Conservation (phyloP, 768 basidiomycete genomes). For the Mycena capillaripes region DNA sequence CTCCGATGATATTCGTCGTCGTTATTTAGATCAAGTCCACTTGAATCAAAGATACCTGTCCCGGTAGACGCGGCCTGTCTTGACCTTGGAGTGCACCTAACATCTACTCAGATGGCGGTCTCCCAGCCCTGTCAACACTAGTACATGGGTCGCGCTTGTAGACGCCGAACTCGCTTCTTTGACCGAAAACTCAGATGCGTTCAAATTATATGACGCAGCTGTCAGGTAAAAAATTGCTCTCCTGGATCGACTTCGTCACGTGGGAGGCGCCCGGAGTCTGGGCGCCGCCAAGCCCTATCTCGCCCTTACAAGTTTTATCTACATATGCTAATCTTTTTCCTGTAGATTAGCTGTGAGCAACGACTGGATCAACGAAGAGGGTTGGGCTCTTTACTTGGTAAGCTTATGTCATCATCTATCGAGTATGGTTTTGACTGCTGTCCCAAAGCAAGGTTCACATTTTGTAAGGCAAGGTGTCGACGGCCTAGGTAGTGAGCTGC, state of each 20-base stretch:
- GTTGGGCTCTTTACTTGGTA: slow-evolving; percentile 76
- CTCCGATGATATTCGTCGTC: slow-evolving; percentile 48
- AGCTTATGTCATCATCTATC: slow-evolving; percentile 8
- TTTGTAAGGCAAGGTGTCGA: slow-evolving; percentile 76
- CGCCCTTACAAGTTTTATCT: too few relatives aligned
- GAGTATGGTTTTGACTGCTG: slow-evolving; percentile 15
- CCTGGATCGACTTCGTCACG: too few relatives aligned
- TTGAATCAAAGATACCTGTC: slow-evolving; percentile 73
- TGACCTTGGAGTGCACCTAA: neutral
- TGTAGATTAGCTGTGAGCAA: slow-evolving; percentile 72
- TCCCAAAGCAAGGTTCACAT: slow-evolving; percentile 76
- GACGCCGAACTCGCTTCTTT: slow-evolving; percentile 81
- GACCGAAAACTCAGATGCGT: slow-evolving; percentile 66
- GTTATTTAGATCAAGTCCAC: slow-evolving; percentile 69
- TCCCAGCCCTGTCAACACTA: slow-evolving; percentile 77
- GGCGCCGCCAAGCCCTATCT: too few relatives aligned
- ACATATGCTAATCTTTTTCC: neutral
- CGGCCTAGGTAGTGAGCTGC: slow-evolving; percentile 76
- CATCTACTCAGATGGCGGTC: slow-evolving; percentile 69
- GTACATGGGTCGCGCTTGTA: slow-evolving; percentile 78
- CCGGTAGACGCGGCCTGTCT: slow-evolving; percentile 55
- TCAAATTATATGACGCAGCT: slow-evolving; percentile 77
- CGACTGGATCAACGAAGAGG: slow-evolving; percentile 82
- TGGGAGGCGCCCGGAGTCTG: too few relatives aligned
- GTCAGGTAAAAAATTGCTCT: too few relatives aligned